Base-by-base conservation (phyloP, 805 yeast genomes). In the Yarrowia sp. region DNA sequence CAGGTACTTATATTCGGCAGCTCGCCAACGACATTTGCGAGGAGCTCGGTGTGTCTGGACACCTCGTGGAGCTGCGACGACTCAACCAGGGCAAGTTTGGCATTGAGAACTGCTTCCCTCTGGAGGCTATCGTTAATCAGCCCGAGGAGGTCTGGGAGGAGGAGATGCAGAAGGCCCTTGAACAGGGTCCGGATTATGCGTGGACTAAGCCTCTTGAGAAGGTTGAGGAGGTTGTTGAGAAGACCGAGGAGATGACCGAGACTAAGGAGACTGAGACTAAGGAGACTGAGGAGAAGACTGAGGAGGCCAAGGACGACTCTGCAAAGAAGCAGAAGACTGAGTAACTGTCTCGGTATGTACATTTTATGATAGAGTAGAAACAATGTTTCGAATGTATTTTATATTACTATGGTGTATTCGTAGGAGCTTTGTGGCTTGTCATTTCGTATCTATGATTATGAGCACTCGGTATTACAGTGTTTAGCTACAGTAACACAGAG, bases 1-100 rank as follows among this genome's bases (percentile, higher is more conserved):
- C 97, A 0, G 99, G 99, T 1, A 94, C 98, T 0, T 94, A 94
- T 69, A 91, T 94, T 53, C 81, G 99, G 66, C 87, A 97, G 2
- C 76, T 94, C 61, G 80, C 94, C 53, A 90, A 96, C 73, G 99
- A 94, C 69, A 78, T 89, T 44, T 98, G 96, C 1, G 81, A 87
- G 64, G 87, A 93, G 0, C 75, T 92, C 70, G 85, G 87, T 16
- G 84, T 92, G 0, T 83, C 89, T 24, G 90, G 96, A 0, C 90
- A 90, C 70, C 92, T 94, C 97, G 96, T 87, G 8, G 84, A 84
- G 66, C 80, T 94, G 62, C 80, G 84, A 9, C 81, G 99, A 69
- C 71, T 76, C 9, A 78, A 81, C 62, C 99, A 96, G 73, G 90
- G 90, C 2, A 87, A 87, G 47, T 94, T 97, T 97, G 84, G 82